Evolutionary conservation across 495 filamentous ascomycete genomes (phyloP), one percentile per base, ranked within the genome.

Genomic region (Zalerion maritima): DNA sequence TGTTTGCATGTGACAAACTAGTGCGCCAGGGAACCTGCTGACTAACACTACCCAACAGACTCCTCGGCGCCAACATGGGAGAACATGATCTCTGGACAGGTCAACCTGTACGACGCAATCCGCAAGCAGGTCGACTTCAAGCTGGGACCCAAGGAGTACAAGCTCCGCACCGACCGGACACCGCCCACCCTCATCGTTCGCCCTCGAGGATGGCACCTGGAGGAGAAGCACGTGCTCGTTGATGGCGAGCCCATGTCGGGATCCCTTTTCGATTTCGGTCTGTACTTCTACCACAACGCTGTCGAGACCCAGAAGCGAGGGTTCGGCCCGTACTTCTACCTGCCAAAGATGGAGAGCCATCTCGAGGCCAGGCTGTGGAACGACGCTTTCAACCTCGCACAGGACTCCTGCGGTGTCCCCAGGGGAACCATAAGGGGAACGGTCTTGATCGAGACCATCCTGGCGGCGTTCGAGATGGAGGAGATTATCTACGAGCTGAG

Each of bases 401-500:
- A 99, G 63, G 91, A 99, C 61, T 81, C 73, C 58, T 64, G 93
- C 47, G 81, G 78, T 31, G 75, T 99, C 49, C 73, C 73, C 20
- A 73, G 89, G 27, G 91, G 91, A 15, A 94, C 85, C 15, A 93
- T 96, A 58, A 75, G 89, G 42, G 91, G 72, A 37, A 99, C 89
- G 3, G 89, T 99, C 12, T 62, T 99, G 41, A 94, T 99, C 54
- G 89, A 99, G 69, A 99, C 89, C 33, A 96, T 99, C 57, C 64
- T 83, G 14, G 89, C 91, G 18, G 91, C 85, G n/a, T 99, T 99
- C 43, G 91, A 99, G 65, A 99, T 99, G 89, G 89, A 99, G 35
- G 89, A 97, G 77, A 96, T 97, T 57, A 96, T 99, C 56, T 99
- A 94, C 62, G 89, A 99, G 58, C 77, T 99, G 38, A 81, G 89